Conservation (phyloP, 2,329 filamentous ascomycete species). For the Talaromyces pinophilus region DNA sequence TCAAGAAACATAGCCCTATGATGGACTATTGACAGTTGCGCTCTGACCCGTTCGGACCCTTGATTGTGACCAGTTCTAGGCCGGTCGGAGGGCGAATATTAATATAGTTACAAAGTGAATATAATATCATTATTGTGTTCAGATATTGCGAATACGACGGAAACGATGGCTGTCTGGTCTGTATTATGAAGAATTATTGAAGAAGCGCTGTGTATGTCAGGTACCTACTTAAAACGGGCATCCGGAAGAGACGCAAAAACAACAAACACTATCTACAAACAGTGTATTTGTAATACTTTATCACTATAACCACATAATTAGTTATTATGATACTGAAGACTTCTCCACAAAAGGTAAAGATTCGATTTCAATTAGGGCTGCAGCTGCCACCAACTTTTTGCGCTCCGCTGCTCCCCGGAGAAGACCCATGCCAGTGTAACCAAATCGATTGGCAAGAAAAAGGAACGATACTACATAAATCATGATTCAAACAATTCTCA, state of each 20-base stretch:
- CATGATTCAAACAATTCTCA: conserved; percentile 5
- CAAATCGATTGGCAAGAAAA: not conserved
- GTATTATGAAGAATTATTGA: not conserved
- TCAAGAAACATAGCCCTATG: conserved; percentile 1
- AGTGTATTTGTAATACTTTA: not conserved
- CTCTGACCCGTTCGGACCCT: conserved; percentile 5
- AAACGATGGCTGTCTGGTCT: not conserved
- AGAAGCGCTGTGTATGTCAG: not conserved
- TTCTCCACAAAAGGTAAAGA: not conserved
- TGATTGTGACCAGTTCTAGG: conserved; percentile 11
- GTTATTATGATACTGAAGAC: not conserved
- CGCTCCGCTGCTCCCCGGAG: conserved; percentile 19
- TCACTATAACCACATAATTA: not conserved
- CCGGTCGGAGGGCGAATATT: not conserved
- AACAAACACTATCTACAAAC: not conserved
- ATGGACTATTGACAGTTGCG: conserved; percentile 6
- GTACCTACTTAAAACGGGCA: not conserved
- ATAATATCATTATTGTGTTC: not conserved
- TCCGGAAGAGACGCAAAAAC: not conserved
- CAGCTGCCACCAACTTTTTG: conserved; percentile 16
- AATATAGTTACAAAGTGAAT: not conserved
- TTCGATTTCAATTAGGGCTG: conserved; percentile 24
- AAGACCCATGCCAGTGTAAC: conserved; percentile 12
- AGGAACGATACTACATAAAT: conserved; percentile 8
- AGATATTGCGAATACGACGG: not conserved